Evolutionary conservation across 768 basidiomycete genomes (phyloP).

Genomic region (Tylopilus plumbeoviolaceoides): DNA sequence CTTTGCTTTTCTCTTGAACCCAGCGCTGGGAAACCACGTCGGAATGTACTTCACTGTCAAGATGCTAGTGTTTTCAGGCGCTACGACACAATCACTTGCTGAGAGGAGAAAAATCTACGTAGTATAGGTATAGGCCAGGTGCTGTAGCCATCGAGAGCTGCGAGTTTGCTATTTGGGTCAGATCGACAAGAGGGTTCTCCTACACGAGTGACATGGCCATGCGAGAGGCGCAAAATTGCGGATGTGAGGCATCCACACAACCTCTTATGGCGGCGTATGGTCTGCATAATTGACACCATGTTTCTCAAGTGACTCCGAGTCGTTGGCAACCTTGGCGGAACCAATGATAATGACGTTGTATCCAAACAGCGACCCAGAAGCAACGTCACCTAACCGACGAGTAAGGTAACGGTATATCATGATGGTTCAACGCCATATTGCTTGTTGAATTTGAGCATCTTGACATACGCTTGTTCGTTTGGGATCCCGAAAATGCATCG

Average conservation of each 20-base stretch:
- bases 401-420: not conserved
- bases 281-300: slow-evolving; percentile 40
- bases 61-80: not conserved
- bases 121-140: slow-evolving; percentile 6
- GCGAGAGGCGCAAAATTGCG: slow-evolving; percentile 34
- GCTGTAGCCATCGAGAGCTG: slow-evolving; percentile 14
- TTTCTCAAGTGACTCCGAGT: slow-evolving; percentile 46
- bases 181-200: slow-evolving; percentile 34
- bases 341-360: slow-evolving; percentile 42
- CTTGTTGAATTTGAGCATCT: slow-evolving; percentile 8
- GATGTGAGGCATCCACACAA: slow-evolving; percentile 7
- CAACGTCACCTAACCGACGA: slow-evolving; percentile 13
- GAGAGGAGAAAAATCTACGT: slow-evolving; percentile 19
- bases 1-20: slow-evolving; percentile 14
- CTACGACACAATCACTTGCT: slow-evolving; percentile 4
- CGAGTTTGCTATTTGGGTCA: slow-evolving; percentile 26
- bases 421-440: slow-evolving; percentile 10
- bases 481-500: slow-evolving; percentile 10
- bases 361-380: slow-evolving; percentile 10
- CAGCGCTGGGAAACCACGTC: slow-evolving; percentile 15
- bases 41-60: slow-evolving; percentile 24
- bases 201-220: slow-evolving; percentile 36
- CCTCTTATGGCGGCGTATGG: slow-evolving; percentile 10
- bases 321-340: slow-evolving; percentile 37
- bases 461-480: slow-evolving; percentile 8